Evolutionary conservation across 2,329 filamentous ascomycete genomes (phyloP).

Genomic region (Sarocladium oryzae): DNA sequence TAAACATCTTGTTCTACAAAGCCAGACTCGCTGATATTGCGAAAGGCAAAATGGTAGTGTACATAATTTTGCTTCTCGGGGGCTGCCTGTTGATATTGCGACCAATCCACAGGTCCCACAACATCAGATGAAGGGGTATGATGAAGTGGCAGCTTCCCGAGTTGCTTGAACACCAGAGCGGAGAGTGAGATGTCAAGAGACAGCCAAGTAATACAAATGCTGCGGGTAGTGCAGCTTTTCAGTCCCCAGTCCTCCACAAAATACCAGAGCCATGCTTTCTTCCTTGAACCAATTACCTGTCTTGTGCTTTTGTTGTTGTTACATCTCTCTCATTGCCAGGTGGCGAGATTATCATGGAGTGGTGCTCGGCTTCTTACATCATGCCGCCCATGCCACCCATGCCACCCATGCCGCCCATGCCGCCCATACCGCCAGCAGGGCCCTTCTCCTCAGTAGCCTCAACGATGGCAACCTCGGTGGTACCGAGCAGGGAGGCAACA

Average conservation of each 20-base stretch:
- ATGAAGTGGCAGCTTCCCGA: background rate
- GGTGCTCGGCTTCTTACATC: conserved; percentile 42
- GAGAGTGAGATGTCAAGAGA: conserved; percentile 8
- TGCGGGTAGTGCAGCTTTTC: background rate
- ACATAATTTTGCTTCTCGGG: background rate
- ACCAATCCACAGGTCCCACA: background rate
- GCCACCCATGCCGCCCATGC: conserved; percentile 62
- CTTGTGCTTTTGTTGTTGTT: conserved; percentile 13
- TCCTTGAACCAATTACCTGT: conserved; percentile 1
- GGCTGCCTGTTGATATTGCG: background rate
- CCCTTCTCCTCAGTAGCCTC: conserved; percentile 94
- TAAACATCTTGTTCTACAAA: conserved; percentile 1
- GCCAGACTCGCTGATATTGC: conserved; percentile 4
- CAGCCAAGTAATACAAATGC: conserved; percentile 6
- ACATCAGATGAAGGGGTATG: conserved; percentile 2
- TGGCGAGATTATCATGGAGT: background rate
- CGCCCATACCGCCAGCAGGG: conserved; percentile 54
- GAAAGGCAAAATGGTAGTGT: conserved; percentile 9
- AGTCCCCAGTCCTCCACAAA: conserved; percentile 17
- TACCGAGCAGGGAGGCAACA: conserved; percentile 93
- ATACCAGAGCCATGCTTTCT: conserved; percentile 42
- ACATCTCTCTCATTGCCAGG: conserved; percentile 16
- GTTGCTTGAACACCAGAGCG: background rate
- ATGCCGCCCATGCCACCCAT: conserved; percentile 57
- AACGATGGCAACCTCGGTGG: conserved; percentile 95